Evolutionary conservation across 257 asterid genomes (phyloP).

Genomic region (Petunia secreta): DNA sequence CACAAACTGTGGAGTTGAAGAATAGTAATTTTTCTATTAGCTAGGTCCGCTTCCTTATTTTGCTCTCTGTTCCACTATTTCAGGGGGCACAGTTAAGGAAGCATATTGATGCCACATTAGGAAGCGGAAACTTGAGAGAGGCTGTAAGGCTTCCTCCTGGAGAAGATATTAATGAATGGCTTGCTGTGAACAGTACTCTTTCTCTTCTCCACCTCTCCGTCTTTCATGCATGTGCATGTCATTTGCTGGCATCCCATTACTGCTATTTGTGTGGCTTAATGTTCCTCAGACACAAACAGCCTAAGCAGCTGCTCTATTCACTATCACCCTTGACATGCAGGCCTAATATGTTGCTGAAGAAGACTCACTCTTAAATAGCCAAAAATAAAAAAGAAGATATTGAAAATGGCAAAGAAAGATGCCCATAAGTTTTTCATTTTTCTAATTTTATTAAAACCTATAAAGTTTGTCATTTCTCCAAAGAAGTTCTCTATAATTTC

Average conservation of each 20-base stretch:
- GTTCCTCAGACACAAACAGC: not conserved
- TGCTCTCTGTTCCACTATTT: slow-evolving; percentile 24
- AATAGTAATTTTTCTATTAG: not conserved
- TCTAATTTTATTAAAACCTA: not conserved
- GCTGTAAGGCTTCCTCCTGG: slow-evolving; percentile 97
- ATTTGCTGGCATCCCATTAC: not conserved
- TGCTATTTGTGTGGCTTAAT: slow-evolving; percentile 10
- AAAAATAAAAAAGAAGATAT: not conserved
- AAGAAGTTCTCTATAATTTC: not conserved
- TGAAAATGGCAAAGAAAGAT: slow-evolving; percentile 17
- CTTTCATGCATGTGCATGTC: not conserved
- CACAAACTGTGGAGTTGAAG: not conserved
- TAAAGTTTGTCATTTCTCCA: not conserved
- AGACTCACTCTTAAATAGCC: not conserved
- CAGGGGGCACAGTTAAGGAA: slow-evolving; percentile 93
- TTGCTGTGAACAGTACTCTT: slow-evolving; percentile 81
- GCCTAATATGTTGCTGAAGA: not conserved
- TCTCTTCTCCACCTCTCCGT: slow-evolving; percentile 33
- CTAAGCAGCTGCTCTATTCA: not conserved
- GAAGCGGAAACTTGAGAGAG: slow-evolving; percentile 93
- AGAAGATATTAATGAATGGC: slow-evolving; percentile 93
- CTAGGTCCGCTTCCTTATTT: slow-evolving; percentile 1
- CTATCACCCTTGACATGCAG: not conserved
- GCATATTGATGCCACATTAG: slow-evolving; percentile 92
- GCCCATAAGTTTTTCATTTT: not conserved